Evolutionary conservation across 2,329 filamentous ascomycete genomes (phyloP).

Genomic region (Cladosporium halotolerans): DNA sequence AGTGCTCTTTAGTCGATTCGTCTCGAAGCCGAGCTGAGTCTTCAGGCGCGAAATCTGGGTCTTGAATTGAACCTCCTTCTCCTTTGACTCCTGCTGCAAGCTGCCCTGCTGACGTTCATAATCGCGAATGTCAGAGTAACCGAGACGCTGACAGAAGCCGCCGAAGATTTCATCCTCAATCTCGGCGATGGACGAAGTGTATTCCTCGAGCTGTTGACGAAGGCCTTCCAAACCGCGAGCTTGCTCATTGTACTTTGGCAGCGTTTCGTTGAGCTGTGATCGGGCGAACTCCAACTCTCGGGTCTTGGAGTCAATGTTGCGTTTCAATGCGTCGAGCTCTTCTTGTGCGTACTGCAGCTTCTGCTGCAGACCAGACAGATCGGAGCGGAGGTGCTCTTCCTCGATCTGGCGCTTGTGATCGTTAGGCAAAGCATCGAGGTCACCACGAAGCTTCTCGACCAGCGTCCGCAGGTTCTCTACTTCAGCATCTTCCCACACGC

Average conservation of each 20-base stretch:
- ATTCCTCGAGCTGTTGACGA: conserved; percentile 49
- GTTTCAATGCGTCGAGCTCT: conserved; percentile 70
- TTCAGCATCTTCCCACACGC: conserved; percentile 80
- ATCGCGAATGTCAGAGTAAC: conserved; percentile 81
- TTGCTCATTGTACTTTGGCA: conserved; percentile 73
- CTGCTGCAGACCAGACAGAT: conserved; percentile 73
- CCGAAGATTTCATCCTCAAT: conserved; percentile 87
- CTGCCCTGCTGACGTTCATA: conserved; percentile 93
- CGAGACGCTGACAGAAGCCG: conserved; percentile 77
- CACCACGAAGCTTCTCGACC: conserved; percentile 67
- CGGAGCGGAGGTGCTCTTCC: conserved; percentile 74
- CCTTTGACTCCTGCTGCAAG: conserved; percentile 79
- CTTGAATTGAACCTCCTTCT: conserved; percentile 81
- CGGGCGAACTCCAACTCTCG: conserved; percentile 71
- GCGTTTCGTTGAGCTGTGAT: conserved; percentile 65
- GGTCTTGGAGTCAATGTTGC: conserved; percentile 77
- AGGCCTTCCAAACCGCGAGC: conserved; percentile 60
- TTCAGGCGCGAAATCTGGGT: conserved; percentile 63
- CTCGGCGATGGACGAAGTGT: conserved; percentile 61
- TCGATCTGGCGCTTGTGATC: conserved; percentile 67
- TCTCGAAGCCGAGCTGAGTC: conserved; percentile 57
- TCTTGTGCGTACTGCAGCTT: conserved; percentile 64
- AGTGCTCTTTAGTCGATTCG: conserved; percentile 65
- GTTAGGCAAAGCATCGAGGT: conserved; percentile 74
- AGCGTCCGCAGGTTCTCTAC: conserved; percentile 76